A percentile compares a stretch with the other conserved stretches of the same genome.
These are phyloP conservation scores for Podospora tetraspora DNA, from an alignment of 495 filamentous ascomycete species.

Conservation along the genomic window DNA sequence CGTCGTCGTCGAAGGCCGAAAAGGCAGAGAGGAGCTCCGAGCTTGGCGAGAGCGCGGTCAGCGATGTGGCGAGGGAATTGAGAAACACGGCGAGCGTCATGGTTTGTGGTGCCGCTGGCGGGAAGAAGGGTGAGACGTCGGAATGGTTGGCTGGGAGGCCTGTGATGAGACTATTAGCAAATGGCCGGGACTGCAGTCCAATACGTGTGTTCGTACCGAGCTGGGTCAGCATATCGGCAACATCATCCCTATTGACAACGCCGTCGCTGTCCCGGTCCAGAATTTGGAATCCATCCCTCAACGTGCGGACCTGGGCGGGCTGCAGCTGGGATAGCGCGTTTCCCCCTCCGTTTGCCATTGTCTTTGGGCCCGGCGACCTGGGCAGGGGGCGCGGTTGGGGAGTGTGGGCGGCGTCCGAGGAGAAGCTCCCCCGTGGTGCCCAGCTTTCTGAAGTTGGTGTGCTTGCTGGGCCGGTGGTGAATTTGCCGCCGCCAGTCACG, in stretches of 20 bases:
- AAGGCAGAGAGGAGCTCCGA: constrained; percentile 81
- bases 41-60: constrained; percentile 66
- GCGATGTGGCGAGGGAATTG: constrained; percentile 63
- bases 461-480: constrained; percentile 29
- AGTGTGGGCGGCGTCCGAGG: constrained; percentile 23
- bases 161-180: constrained; percentile 13
- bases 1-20: constrained; percentile 91
- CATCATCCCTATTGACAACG: constrained; percentile 66
- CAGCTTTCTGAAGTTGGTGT: constrained; percentile 24
- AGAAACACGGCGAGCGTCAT: constrained; percentile 82
- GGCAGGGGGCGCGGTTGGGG: constrained; percentile 19
- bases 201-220: constrained; percentile 48
- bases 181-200: background rate
- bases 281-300: constrained; percentile 83
- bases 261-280: constrained; percentile 79
- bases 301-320: constrained; percentile 61
- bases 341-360: constrained; percentile 19
- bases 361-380: constrained; percentile 5
- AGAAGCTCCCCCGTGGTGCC: constrained; percentile 29
- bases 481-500: constrained; percentile 35
- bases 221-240: constrained; percentile 73
- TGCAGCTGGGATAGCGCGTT: constrained; percentile 60
- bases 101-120: constrained; percentile 56
- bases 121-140: constrained; percentile 70
- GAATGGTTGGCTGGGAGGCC: constrained; percentile 49